These are phyloP conservation scores for Ogataea sp. DNA, from an alignment of 805 yeast species.

Conservation along the genomic window DNA sequence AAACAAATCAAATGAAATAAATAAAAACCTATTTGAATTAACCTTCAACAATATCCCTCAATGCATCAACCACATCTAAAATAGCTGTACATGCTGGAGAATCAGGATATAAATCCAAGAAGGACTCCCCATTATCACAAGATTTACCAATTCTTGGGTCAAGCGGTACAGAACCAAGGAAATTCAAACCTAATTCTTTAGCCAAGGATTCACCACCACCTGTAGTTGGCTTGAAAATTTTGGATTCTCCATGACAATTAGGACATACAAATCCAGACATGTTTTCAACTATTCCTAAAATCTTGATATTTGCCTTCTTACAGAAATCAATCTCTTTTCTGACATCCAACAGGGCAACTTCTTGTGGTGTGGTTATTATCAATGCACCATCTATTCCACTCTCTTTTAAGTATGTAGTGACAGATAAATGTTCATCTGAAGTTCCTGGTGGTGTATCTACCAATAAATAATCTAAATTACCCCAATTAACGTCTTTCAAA, in stretches of 20 bases:
- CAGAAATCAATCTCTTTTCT: constrained; percentile 95
- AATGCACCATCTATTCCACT: constrained; percentile 94
- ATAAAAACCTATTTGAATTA: not conserved
- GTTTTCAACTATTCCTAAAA: constrained; percentile 89
- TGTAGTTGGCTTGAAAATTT: constrained; percentile 89
- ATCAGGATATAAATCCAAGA: constrained; percentile 76
- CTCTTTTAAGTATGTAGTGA: constrained; percentile 79
- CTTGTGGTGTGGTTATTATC: constrained; percentile 95
- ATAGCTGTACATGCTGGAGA: constrained; percentile 90
- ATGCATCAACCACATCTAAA: constrained; percentile 67
- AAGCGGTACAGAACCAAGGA: constrained; percentile 86
- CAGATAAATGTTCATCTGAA: constrained; percentile 91
- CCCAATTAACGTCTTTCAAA: constrained; percentile 94
- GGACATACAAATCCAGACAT: constrained; percentile 99
- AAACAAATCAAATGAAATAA: not conserved
- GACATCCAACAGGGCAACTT: constrained; percentile 90
- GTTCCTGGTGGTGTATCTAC: constrained; percentile 99
- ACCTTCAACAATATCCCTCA: constrained; percentile 37
- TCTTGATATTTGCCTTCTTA: constrained; percentile 76
- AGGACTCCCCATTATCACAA: constrained; percentile 82
- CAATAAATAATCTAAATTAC: constrained; percentile 72
- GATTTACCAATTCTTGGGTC: constrained; percentile 91
- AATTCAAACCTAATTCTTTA: constrained; percentile 67
- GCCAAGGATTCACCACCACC: constrained; percentile 92
- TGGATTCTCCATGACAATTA: constrained; percentile 79